phyloP scores from a whole-genome alignment of 108 stramenopile genomes.

The Parmales sp. region DNA sequence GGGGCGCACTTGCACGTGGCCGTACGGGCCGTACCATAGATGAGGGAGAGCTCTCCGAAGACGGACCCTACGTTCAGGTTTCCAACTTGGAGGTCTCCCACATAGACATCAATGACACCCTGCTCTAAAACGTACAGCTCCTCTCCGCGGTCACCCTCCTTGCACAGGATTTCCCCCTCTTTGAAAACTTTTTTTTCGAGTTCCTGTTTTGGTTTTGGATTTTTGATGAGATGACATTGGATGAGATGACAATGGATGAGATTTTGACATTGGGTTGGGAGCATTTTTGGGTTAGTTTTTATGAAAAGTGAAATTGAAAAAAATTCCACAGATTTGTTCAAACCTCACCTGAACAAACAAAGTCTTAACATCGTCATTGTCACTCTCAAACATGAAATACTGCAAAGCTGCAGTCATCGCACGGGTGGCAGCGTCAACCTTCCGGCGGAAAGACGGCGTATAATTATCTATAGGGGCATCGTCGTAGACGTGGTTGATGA shows the following conservation, averaged over 20 bases:
- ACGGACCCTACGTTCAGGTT: constrained; percentile 24
- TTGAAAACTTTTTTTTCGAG: background rate
- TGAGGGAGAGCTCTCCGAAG: constrained; percentile 40
- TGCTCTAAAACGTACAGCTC: constrained; percentile 1
- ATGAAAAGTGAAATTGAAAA: too few species aligned
- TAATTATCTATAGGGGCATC: constrained; percentile 1
- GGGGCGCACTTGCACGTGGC: constrained; percentile 24
- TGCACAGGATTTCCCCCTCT: background rate
- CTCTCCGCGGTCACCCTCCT: constrained; percentile 2
- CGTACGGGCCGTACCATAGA: constrained; percentile 34
- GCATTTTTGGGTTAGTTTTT: too few species aligned
- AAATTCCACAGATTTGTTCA: too few species aligned
- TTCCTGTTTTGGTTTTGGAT: too few species aligned
- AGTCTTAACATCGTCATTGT: background rate
- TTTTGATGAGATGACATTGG: too few species aligned
- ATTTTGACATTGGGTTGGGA: too few species aligned
- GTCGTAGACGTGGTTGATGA: constrained; percentile 10
- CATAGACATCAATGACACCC: constrained; percentile 5
- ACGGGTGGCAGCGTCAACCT: background rate
- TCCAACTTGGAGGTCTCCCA: constrained; percentile 28
- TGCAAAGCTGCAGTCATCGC: background rate
- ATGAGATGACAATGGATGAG: too few species aligned
- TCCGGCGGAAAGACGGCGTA: constrained; percentile 1
- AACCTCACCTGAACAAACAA: constrained; percentile 2
- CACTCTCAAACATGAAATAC: constrained; percentile 2